phyloP scores from a whole-genome alignment of 2,329 filamentous ascomycete genomes.

The Microcera coccophila region DNA sequence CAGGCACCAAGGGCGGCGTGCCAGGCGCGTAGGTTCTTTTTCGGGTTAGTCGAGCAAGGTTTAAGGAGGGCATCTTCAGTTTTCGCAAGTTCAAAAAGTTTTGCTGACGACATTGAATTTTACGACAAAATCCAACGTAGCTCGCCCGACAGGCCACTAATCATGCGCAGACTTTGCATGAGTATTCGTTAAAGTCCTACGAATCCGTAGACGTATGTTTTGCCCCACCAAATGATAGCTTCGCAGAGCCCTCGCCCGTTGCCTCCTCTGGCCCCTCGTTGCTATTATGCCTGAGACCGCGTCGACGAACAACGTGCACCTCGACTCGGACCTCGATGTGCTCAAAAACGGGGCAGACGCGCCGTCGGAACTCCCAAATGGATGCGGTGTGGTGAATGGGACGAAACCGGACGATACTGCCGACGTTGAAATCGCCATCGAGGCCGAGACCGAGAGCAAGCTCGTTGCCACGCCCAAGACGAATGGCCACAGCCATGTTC shows the following conservation, averaged over 20 bases:
- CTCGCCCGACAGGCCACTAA: constrained; percentile 47
- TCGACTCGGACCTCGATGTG: constrained; percentile 28
- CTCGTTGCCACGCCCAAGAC: constrained; percentile 30
- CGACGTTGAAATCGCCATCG: constrained; percentile 8
- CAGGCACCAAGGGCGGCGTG: constrained; percentile 27
- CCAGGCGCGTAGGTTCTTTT: constrained; percentile 22
- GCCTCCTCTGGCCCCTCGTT: constrained; percentile 41
- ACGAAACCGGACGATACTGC: constrained; percentile 9
- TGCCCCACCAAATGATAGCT: constrained; percentile 54
- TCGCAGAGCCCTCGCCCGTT: constrained; percentile 51
- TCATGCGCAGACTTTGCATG: constrained; percentile 52
- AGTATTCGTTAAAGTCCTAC: constrained; percentile 42
- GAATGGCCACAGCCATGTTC: constrained; percentile 31
- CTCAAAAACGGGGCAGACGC: constrained; percentile 25
- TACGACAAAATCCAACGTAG: constrained; percentile 42
- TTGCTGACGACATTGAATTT: constrained; percentile 48
- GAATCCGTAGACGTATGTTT: constrained; percentile 55
- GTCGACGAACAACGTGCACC: constrained; percentile 46
- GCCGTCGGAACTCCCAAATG: constrained; percentile 13
- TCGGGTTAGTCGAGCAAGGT: constrained; percentile 25
- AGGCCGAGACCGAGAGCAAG: constrained; percentile 20
- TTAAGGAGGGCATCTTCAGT: constrained; percentile 25
- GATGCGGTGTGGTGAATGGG: constrained; percentile 17
- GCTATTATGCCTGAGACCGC: constrained; percentile 59
- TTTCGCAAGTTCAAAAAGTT: constrained; percentile 41